These are phyloP conservation scores for Dendrobium huoshanense DNA, from an alignment of 106 monocot genomes.

Conservation along the genomic window DNA sequence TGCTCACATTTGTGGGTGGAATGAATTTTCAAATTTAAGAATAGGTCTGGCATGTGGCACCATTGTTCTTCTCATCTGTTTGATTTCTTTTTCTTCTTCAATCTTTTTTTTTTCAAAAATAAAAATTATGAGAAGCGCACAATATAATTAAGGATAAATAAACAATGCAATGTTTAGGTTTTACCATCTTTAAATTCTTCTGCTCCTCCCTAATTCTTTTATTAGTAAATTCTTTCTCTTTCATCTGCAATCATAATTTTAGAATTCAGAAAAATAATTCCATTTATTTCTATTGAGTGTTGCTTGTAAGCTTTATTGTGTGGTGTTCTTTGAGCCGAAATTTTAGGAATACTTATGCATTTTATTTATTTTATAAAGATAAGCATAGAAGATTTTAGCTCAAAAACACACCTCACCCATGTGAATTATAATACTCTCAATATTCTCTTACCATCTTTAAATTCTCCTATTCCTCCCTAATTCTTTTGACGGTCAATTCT, in stretches of 20 bases:
- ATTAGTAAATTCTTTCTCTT: constrained; percentile 65
- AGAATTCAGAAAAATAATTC: neutral
- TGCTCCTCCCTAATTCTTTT: constrained; percentile 86
- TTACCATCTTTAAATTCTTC: constrained; percentile 60
- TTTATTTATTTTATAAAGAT: too few relatives aligned
- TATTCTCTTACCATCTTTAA: constrained; percentile 43
- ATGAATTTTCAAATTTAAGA: constrained; percentile 72
- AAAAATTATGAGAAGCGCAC: neutral
- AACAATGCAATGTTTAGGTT: neutral
- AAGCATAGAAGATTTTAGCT: too few relatives aligned
- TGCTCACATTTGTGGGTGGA: constrained; percentile 73
- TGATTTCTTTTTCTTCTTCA: constrained; percentile 38
- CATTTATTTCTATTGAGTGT: too few relatives aligned
- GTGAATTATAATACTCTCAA: too few relatives aligned
- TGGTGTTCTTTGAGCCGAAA: too few relatives aligned
- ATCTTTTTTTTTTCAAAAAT: neutral
- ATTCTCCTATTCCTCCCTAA: constrained; percentile 72
- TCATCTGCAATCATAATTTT: constrained; percentile 35
- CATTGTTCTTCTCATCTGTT: constrained; percentile 84
- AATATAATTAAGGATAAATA: neutral
- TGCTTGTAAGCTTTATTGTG: too few relatives aligned
- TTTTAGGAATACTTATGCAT: too few relatives aligned
- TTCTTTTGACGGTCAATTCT: constrained; percentile 62
- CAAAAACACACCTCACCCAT: too few relatives aligned
- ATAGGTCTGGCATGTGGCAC: constrained; percentile 78